Conservation (phyloP, 164 flowering plant species). For the Liriodendron chinense region DNA sequence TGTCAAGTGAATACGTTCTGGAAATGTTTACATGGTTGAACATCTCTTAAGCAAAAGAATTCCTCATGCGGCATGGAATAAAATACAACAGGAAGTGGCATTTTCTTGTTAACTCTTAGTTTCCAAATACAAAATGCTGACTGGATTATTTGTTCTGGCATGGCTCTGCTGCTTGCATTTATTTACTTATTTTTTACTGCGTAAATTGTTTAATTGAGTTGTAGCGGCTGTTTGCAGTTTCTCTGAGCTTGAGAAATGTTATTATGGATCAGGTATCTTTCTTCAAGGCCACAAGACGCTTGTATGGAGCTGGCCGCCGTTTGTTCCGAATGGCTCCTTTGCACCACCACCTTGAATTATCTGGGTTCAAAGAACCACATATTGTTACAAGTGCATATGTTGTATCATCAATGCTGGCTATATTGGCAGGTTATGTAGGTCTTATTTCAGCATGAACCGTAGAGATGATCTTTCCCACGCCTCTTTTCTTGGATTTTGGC, state of each 20-base stretch:
- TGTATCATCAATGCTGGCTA: conserved; percentile 48
- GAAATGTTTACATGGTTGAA: background rate
- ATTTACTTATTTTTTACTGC: background rate
- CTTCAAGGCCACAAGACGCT: conserved; percentile 46
- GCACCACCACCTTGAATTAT: conserved; percentile 64
- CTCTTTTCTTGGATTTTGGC: background rate
- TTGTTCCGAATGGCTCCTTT: conserved; percentile 68
- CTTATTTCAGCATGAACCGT: conserved; percentile 62
- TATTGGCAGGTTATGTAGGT: conserved; percentile 71
- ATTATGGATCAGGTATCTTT: conserved; percentile 38
- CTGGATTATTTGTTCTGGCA: background rate
- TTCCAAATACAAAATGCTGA: background rate
- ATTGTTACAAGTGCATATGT: conserved; percentile 66
- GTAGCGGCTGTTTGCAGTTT: background rate
- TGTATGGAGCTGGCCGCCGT: conserved; percentile 48
- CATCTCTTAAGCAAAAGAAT: background rate
- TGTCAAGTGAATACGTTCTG: background rate
- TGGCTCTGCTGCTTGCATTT: conserved; percentile 1
- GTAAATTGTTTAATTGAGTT: background rate
- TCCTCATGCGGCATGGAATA: background rate
- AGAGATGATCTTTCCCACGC: background rate
- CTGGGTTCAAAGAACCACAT: conserved; percentile 62
- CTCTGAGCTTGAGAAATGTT: conserved; percentile 3
- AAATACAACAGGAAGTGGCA: no score
- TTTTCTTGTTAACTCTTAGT: background rate